phyloP scores from a whole-genome alignment of 306 rosid genomes.

The Citrullus amarus region DNA sequence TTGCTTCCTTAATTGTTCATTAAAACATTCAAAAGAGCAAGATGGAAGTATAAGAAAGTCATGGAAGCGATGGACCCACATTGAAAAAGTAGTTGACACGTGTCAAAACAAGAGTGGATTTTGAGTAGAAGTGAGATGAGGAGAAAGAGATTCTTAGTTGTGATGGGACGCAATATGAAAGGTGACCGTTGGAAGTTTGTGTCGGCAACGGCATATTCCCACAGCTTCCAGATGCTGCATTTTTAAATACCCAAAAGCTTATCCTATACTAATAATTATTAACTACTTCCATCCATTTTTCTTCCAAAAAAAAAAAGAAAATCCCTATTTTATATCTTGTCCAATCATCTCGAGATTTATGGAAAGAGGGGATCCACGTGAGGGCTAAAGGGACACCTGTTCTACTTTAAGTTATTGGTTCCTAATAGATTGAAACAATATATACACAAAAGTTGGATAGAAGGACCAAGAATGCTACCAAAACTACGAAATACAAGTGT shows the following conservation, averaged over 20 bases:
- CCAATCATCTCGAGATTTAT: too few relatives aligned
- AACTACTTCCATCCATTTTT: not conserved
- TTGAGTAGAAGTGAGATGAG: not conserved
- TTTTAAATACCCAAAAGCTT: not conserved
- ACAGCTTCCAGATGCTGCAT: not conserved
- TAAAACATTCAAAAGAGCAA: not conserved
- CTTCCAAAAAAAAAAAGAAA: too few relatives aligned
- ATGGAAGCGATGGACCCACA: not conserved
- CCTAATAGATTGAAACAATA: too few relatives aligned
- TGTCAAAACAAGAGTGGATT: not conserved
- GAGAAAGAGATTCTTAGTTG: not conserved
- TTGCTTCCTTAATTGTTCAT: not conserved
- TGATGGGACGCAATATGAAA: not conserved
- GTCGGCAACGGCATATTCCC: constrained; percentile 7
- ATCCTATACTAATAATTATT: not conserved
- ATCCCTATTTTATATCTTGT: too few relatives aligned
- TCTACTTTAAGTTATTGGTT: too few relatives aligned
- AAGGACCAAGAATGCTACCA: too few relatives aligned
- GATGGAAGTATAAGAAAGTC: not conserved
- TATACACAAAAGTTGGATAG: too few relatives aligned
- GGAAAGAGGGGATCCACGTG: too few relatives aligned
- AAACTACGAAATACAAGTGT: too few relatives aligned
- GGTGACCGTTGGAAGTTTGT: not conserved
- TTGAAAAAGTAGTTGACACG: not conserved
- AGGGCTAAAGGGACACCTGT: too few relatives aligned